A percentile compares a stretch with the other conserved stretches of the same genome.
phyloP scores from a whole-genome alignment of 495 filamentous ascomycete species.

The Podospora anserina region DNA sequence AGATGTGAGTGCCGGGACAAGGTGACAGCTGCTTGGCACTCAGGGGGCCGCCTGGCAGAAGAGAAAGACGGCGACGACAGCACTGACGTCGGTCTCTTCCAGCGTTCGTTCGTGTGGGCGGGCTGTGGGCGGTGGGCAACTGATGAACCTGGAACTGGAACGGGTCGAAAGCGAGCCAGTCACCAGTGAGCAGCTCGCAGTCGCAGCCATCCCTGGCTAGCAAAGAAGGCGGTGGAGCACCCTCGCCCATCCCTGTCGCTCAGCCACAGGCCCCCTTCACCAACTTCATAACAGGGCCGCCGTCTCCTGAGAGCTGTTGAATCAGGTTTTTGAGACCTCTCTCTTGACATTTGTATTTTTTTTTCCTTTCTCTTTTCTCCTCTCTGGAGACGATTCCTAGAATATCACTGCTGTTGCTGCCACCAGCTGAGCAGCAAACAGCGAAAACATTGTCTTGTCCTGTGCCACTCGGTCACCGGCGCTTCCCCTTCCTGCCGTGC shows the following conservation, averaged over 20 bases:
- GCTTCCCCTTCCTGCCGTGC: slow-evolving; percentile 6
- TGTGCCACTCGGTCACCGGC: slow-evolving; percentile 11
- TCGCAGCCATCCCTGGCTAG: slow-evolving; percentile 23
- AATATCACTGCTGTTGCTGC: background rate
- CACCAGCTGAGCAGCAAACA: background rate
- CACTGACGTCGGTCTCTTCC: slow-evolving; percentile 8
- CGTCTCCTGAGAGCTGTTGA: slow-evolving; percentile 28
- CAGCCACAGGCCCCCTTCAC: slow-evolving; percentile 25
- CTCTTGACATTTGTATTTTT: slow-evolving; percentile 8
- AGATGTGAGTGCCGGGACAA: slow-evolving; percentile 10
- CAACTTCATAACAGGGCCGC: slow-evolving; percentile 25
- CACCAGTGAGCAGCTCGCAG: slow-evolving; percentile 14
- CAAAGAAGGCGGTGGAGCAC: slow-evolving; percentile 19
- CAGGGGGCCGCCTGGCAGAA: slow-evolving; percentile 4
- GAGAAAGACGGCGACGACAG: background rate
- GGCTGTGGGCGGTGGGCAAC: background rate
- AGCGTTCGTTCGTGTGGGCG: slow-evolving; percentile 4
- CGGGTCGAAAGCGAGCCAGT: slow-evolving; percentile 17
- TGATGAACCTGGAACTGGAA: background rate
- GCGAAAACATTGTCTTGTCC: background rate
- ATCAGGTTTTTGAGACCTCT: slow-evolving; percentile 27
- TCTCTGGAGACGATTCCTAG: slow-evolving; percentile 7
- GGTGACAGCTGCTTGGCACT: slow-evolving; percentile 12
- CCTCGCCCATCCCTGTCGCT: slow-evolving; percentile 24
- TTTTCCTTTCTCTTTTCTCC: background rate